These are phyloP conservation scores for Nakazawaea populi DNA, from an alignment of 805 yeast genomes.

Conservation along the genomic window DNA sequence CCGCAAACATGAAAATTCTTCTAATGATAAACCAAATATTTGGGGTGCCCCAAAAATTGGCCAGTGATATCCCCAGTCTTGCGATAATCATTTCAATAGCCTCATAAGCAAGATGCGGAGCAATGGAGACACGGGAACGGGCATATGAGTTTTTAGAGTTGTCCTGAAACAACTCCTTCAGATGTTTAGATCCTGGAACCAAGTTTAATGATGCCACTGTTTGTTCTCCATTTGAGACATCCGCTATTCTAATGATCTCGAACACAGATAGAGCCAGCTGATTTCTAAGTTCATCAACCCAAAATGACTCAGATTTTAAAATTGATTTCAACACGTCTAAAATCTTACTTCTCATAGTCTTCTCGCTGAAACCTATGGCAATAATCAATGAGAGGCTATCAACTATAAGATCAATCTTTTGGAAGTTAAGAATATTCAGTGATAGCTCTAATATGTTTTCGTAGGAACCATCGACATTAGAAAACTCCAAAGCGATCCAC, in stretches of 20 bases:
- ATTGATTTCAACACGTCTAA: constrained; percentile 15
- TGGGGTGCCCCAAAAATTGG: constrained; percentile 29
- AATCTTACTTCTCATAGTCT: constrained; percentile 30
- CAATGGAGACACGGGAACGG: background rate
- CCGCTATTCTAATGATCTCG: constrained; percentile 33
- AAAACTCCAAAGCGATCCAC: constrained; percentile 31
- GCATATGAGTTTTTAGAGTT: background rate
- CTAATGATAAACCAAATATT: constrained; percentile 31
- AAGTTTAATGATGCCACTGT: constrained; percentile 9
- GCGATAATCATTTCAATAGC: constrained; percentile 12
- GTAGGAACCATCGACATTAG: background rate
- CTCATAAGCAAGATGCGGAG: constrained; percentile 5
- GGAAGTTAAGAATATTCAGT: constrained; percentile 8
- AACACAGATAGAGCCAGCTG: constrained; percentile 27
- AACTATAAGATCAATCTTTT: constrained; percentile 17
- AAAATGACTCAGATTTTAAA: constrained; percentile 13
- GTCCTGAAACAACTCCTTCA: background rate
- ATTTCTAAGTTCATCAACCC: background rate
- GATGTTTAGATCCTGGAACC: background rate
- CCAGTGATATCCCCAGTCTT: constrained; percentile 15
- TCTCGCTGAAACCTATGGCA: constrained; percentile 36
- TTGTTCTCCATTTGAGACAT: constrained; percentile 27
- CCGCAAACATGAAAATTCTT: constrained; percentile 23
- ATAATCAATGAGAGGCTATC: constrained; percentile 33
- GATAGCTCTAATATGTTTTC: constrained; percentile 12